Conservation (phyloP, 768 basidiomycete genomes). For the Tricholoma sp. region DNA sequence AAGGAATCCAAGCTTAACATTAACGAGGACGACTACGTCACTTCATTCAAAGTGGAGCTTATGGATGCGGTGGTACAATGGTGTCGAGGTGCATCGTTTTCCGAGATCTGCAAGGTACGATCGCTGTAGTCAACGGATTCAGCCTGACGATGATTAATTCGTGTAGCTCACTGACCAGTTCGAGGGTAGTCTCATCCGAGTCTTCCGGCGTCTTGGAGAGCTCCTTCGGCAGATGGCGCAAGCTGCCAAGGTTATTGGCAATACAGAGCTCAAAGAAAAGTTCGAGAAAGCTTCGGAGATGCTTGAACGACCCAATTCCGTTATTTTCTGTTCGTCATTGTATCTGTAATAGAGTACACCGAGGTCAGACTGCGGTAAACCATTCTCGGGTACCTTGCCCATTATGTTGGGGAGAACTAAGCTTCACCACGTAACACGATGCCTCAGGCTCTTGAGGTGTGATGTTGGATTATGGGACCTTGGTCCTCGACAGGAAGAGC, state of each 20-base stretch:
- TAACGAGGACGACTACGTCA: conserved; percentile 92
- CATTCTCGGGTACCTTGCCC: background rate
- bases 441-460: too few species aligned
- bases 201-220: conserved; percentile 92
- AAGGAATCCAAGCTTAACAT: conserved; percentile 88
- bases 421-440: too few species aligned
- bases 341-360: conserved; percentile 52
- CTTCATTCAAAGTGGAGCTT: conserved; percentile 95
- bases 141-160: conserved; percentile 1
- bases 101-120: conserved; percentile 90
- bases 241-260: conserved; percentile 95
- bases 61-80: conserved; percentile 98
- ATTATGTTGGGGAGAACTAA: background rate
- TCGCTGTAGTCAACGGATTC: background rate
- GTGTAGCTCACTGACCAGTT: conserved; percentile 91
- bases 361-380: background rate
- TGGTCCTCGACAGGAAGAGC: too few species aligned
- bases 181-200: conserved; percentile 94
- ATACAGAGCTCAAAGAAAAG: conserved; percentile 87
- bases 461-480: too few species aligned
- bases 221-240: conserved; percentile 93
- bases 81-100: conserved; percentile 97
- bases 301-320: conserved; percentile 91
- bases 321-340: conserved; percentile 85
- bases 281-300: conserved; percentile 90